Base-by-base conservation (phyloP, 1,284 basidiomycete genomes). In the Leccinum pachyderme region DNA sequence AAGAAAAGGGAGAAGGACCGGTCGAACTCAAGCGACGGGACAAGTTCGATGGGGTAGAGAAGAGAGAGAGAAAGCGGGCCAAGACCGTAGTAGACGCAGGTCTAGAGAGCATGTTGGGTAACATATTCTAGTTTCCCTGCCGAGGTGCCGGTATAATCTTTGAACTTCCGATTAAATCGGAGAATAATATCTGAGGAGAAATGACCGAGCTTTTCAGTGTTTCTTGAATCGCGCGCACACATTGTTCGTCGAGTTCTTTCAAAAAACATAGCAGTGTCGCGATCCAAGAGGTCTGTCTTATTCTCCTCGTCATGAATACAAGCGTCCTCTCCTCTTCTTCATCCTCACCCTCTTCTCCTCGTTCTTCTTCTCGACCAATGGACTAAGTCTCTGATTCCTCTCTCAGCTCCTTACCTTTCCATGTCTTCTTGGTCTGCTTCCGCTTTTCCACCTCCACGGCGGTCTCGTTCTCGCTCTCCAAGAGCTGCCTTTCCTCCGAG, bases 261-360 rank as follows among this genome's bases (percentile, higher is more conserved):
- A 39, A 39, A 39, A 79, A 77, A 75, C 57, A 77, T 74, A 75
- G 65, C 69, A 75, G 78, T 81, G 79, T 64, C 80, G 82, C 79
- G 81, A 82, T 81, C 77, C 76, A 81, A 81, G 87, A 91, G 89
- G 88, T 91, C 88, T 88, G 89, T 91, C 81, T 84, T 86, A 67
- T 68, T 71, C 68, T 85, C 81, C 73, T 67, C 70, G 82, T 83
- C 82, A 90, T 91, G 88, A 85, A 84, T 85, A 62, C 64, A 53
- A 64, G 63, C 83, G 81, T 85, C 82, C 80, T 75, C 76, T 77
- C 55, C 77, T 78, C 74, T 76, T 45, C 43, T 27, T 45, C 39
- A 41, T 72, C 73, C 66, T 68, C 73, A 72, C 62, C 56, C 66
- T 70, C 69, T 72, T 68, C 76, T 78, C 82, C 83, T 86, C 81